These are phyloP conservation scores for Wickerhamiella hasegawae DNA, from an alignment of 805 yeast genomes.

Conservation along the genomic window DNA sequence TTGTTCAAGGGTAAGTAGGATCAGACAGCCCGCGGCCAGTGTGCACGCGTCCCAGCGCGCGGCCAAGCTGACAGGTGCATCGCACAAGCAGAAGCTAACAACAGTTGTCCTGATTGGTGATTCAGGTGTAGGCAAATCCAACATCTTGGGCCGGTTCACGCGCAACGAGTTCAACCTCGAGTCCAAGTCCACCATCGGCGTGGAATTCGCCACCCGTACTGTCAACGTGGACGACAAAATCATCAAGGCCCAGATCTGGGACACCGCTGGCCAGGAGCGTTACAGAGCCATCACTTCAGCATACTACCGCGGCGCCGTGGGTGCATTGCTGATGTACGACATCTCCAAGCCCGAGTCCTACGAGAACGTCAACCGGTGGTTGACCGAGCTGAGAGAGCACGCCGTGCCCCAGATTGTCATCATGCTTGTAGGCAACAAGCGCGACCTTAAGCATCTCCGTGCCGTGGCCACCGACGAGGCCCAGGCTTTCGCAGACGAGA, in stretches of 20 bases:
- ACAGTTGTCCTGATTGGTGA: conserved; percentile 87
- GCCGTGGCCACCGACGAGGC: conserved; percentile 98
- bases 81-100: not conserved
- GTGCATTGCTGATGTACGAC: conserved; percentile 90
- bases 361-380: conserved; percentile 85
- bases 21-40: not conserved
- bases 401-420: conserved; percentile 95
- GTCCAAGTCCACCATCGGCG: conserved; percentile 90
- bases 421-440: conserved; percentile 93
- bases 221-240: conserved; percentile 90
- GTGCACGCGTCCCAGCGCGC: not conserved
- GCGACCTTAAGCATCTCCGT: conserved; percentile 83
- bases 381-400: conserved; percentile 85
- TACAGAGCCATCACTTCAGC: conserved; percentile 96
- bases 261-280: conserved; percentile 98
- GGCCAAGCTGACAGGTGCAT: not conserved
- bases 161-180: conserved; percentile 92
- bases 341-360: conserved; percentile 83
- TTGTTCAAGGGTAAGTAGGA: conserved; percentile 44
- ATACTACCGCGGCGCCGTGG: conserved; percentile 95
- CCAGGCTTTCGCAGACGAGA: conserved; percentile 65
- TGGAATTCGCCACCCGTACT: conserved; percentile 94
- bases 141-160: conserved; percentile 82
- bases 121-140: conserved; percentile 94
- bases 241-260: conserved; percentile 97